Conservation (phyloP, 2,329 filamentous ascomycete genomes). For the Lecanicillium sp. region DNA sequence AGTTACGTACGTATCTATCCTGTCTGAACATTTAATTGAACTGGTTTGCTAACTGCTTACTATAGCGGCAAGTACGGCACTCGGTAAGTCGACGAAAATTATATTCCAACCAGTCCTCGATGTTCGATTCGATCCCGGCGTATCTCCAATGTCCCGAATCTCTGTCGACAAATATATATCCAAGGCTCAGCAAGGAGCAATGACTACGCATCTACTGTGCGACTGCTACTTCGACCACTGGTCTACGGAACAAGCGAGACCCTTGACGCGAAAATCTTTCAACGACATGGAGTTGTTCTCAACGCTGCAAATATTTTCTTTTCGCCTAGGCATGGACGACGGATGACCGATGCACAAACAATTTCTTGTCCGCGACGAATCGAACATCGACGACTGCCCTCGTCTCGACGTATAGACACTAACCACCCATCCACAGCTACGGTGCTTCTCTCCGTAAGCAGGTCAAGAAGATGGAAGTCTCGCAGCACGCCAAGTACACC, state of each 20-base stretch:
- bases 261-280: too few relatives aligned
- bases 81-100: slow-evolving; percentile 55
- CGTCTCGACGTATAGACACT: slow-evolving; percentile 20
- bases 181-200: not conserved
- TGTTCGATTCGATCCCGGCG: slow-evolving; percentile 13
- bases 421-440: slow-evolving; percentile 56
- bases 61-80: slow-evolving; percentile 82
- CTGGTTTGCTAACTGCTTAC: slow-evolving; percentile 25
- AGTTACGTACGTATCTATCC: slow-evolving; percentile 57
- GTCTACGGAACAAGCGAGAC: not conserved
- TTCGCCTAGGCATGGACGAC: too few relatives aligned
- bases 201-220: not conserved
- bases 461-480: slow-evolving; percentile 98
- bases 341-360: not conserved
- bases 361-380: not conserved
- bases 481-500: slow-evolving; percentile 93
- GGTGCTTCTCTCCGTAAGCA: slow-evolving; percentile 98
- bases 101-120: not conserved
- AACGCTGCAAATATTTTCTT: too few relatives aligned
- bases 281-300: too few relatives aligned
- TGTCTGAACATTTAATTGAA: slow-evolving; percentile 4
- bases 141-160: not conserved
- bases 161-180: not conserved
- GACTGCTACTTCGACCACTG: not conserved
- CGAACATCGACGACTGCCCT: not conserved